Conservation (phyloP, 148 eudicot species). For the Chenopodium album region DNA sequence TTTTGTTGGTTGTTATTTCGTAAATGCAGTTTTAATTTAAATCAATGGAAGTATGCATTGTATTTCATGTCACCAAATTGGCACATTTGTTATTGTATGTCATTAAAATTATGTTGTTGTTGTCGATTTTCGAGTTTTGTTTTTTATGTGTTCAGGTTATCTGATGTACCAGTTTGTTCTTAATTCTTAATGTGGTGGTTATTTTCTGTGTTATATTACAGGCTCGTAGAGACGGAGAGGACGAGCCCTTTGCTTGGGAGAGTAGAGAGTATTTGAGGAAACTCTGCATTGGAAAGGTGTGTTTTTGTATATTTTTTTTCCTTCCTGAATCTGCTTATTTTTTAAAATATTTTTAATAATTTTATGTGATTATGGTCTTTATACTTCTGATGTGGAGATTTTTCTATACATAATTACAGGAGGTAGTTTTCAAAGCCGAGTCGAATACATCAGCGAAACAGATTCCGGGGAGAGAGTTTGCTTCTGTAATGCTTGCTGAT, state of each 20-base stretch:
- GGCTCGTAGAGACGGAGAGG: slow-evolving; percentile 87
- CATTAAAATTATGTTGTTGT: background rate
- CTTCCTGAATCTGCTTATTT: background rate
- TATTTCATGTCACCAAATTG: background rate
- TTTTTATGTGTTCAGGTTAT: too few relatives aligned
- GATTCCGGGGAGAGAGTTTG: slow-evolving; percentile 73
- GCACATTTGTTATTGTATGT: background rate
- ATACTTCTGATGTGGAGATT: background rate
- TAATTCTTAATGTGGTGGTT: background rate
- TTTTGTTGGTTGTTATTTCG: background rate
- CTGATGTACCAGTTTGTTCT: too few relatives aligned
- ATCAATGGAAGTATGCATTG: too few relatives aligned
- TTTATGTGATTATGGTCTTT: background rate
- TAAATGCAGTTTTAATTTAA: background rate
- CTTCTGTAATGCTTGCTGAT: slow-evolving; percentile 60
- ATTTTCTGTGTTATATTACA: slow-evolving; percentile 24
- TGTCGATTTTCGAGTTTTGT: background rate
- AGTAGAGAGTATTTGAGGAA: slow-evolving; percentile 93
- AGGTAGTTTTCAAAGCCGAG: slow-evolving; percentile 80
- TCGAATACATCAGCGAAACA: background rate
- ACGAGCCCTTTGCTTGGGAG: slow-evolving; percentile 98
- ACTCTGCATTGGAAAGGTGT: slow-evolving; percentile 91
- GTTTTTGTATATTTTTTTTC: background rate
- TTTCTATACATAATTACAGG: slow-evolving; percentile 41
- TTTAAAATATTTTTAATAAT: too few relatives aligned